phyloP scores from a whole-genome alignment of 2,329 filamentous ascomycete genomes.

The Penicillium sp. region DNA sequence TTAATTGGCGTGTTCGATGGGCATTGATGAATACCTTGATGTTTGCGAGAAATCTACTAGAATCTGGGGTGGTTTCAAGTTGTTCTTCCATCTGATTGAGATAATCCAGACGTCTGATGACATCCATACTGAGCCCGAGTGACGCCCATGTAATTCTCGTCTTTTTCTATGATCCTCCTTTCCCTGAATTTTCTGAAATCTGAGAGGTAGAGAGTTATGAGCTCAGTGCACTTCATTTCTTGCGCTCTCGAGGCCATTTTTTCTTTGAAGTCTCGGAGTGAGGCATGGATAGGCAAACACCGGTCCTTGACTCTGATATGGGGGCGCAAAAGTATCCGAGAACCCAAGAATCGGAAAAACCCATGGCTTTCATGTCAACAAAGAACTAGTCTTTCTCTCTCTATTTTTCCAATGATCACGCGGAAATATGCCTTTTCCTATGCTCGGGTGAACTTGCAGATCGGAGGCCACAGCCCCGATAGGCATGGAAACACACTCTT shows the following conservation, averaged over 20 bases:
- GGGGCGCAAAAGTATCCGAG: background rate
- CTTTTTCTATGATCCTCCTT: background rate
- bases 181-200: background rate
- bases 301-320: background rate
- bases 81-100: background rate
- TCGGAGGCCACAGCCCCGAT: background rate
- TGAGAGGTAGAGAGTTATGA: background rate
- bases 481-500: background rate
- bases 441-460: background rate
- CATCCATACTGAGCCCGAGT: background rate
- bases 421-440: background rate
- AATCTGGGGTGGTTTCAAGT: background rate
- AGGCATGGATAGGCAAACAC: background rate
- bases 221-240: background rate
- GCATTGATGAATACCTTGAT: background rate
- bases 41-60: background rate
- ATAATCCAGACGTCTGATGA: background rate
- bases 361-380: background rate
- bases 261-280: background rate
- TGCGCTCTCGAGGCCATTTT: background rate
- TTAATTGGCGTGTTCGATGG: conserved; percentile 1
- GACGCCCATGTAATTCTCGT: background rate
- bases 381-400: background rate
- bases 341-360: background rate
- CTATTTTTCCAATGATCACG: background rate